These are phyloP conservation scores for Debaryomyces fabryi DNA, from an alignment of 1,139 yeast genomes.

Conservation along the genomic window DNA sequence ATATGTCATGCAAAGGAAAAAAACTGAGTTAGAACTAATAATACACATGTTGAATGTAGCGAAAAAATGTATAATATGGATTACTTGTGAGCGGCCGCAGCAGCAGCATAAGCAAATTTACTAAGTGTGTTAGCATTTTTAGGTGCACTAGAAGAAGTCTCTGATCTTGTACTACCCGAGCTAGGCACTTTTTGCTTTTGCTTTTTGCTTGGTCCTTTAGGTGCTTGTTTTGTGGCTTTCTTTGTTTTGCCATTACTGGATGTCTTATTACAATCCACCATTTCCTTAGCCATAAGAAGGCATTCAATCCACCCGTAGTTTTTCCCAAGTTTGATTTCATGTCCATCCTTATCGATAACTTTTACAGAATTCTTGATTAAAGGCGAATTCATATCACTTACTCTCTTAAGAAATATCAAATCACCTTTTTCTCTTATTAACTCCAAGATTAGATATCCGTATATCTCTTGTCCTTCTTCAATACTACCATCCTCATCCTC, in stretches of 20 bases:
- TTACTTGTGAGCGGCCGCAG: constrained; percentile 45
- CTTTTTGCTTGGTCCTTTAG: constrained; percentile 9
- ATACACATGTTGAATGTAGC: constrained; percentile 1
- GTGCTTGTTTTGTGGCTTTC: background rate
- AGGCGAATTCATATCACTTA: constrained; percentile 26
- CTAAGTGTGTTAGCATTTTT: constrained; percentile 17
- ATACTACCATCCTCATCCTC: constrained; percentile 44
- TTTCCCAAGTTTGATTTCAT: constrained; percentile 37
- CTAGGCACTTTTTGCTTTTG: constrained; percentile 9
- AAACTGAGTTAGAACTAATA: background rate
- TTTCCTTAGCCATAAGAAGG: constrained; percentile 45
- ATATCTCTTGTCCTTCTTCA: constrained; percentile 31
- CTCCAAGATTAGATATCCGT: constrained; percentile 68
- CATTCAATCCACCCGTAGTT: constrained; percentile 52
- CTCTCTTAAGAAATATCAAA: constrained; percentile 58
- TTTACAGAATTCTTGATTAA: constrained; percentile 34
- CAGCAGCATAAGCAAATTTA: constrained; percentile 51
- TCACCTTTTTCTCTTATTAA: constrained; percentile 58
- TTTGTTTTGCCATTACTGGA: background rate
- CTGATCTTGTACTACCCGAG: constrained; percentile 10
- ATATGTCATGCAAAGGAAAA: constrained; percentile 2
- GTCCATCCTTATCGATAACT: constrained; percentile 40
- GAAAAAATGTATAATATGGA: background rate
- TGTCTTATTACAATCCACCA: constrained; percentile 22
- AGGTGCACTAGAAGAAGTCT: constrained; percentile 11